Evolutionary conservation across 331 rosid species (phyloP).

Genomic region (Malus hybrid): DNA sequence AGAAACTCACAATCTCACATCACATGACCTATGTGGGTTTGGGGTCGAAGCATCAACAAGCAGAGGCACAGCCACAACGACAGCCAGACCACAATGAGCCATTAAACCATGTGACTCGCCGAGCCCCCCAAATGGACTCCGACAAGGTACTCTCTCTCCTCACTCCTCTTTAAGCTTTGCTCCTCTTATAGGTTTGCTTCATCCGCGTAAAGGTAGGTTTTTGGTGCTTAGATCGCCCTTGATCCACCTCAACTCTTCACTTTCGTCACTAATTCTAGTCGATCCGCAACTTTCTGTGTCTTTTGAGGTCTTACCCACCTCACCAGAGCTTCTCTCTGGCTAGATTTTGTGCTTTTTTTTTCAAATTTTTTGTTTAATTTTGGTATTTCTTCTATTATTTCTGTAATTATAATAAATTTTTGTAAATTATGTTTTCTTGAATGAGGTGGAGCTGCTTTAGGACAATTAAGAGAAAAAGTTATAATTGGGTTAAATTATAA

Average conservation of each 20-base stretch:
- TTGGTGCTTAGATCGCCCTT: constrained; percentile 35
- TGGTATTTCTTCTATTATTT: not conserved
- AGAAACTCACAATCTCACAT: no score
- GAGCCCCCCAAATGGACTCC: constrained; percentile 47
- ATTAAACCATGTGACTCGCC: constrained; percentile 30
- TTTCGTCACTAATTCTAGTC: constrained; percentile 17
- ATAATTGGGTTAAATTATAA: constrained; percentile 21
- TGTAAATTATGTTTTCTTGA: no score
- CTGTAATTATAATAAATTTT: not conserved
- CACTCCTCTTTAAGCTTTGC: not conserved
- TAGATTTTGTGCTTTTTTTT: not conserved
- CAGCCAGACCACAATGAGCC: constrained; percentile 26
- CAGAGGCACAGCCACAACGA: constrained; percentile 19
- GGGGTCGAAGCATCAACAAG: constrained; percentile 54
- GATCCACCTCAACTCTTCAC: constrained; percentile 33
- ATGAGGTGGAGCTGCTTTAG: constrained; percentile 19
- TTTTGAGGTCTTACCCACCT: constrained; percentile 17
- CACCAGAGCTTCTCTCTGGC: constrained; percentile 19
- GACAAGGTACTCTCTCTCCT: constrained; percentile 49
- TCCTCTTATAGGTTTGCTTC: not conserved
- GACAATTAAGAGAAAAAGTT: constrained; percentile 13
- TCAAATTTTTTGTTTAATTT: no score
- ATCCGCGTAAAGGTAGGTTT: not conserved
- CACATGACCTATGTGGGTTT: constrained; percentile 3
- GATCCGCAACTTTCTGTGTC: constrained; percentile 36